Evolutionary conservation across 1,284 basidiomycete species (phyloP).

Genomic region (Boletellus dicymbophilus): DNA sequence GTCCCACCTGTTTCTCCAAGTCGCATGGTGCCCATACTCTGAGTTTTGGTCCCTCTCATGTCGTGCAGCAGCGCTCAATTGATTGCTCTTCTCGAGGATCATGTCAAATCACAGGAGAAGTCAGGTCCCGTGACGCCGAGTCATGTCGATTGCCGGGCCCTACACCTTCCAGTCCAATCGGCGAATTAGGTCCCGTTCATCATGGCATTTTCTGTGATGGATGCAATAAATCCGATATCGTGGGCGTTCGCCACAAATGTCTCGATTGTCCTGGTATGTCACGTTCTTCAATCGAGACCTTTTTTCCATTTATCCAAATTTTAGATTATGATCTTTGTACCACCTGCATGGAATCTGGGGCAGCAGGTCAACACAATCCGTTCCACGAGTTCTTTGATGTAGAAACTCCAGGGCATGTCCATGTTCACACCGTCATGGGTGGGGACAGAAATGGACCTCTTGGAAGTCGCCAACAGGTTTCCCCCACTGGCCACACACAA

Average conservation of each 20-base stretch:
- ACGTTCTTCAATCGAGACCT: background rate
- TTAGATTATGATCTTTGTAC: conserved; percentile 75
- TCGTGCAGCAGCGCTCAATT: conserved; percentile 22
- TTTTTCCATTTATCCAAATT: background rate
- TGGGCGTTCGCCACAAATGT: conserved; percentile 73
- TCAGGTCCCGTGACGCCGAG: background rate
- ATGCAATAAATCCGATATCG: conserved; percentile 54
- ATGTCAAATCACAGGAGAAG: background rate
- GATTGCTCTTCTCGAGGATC: conserved; percentile 2
- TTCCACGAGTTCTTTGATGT: conserved; percentile 74
- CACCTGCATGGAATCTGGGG: conserved; percentile 47
- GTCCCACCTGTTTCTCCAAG: conserved; percentile 30
- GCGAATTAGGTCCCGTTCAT: conserved; percentile 16
- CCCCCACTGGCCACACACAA: conserved; percentile 4
- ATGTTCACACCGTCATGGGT: conserved; percentile 59
- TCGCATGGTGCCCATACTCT: conserved; percentile 28
- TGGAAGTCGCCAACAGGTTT: conserved; percentile 1
- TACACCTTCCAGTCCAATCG: background rate
- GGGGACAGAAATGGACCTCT: conserved; percentile 22
- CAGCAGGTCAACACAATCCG: conserved; percentile 50
- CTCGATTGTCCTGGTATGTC: conserved; percentile 65
- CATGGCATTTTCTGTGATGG: conserved; percentile 39
- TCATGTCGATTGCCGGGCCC: background rate
- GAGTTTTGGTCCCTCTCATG: conserved; percentile 32
- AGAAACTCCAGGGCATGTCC: conserved; percentile 58